Evolutionary conservation across 1,139 yeast genomes (phyloP).

Genomic region (Pichia sp.): DNA sequence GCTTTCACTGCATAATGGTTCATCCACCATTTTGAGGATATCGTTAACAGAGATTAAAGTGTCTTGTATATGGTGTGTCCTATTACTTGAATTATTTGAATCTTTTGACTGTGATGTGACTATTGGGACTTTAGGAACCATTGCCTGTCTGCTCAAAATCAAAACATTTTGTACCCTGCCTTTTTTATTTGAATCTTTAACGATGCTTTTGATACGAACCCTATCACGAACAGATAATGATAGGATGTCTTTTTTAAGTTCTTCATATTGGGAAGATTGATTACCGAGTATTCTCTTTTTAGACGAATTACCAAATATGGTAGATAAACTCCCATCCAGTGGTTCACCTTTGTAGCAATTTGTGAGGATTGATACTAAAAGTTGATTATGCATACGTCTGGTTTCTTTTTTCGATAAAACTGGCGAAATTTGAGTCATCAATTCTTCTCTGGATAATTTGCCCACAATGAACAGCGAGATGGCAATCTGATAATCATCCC

Average conservation of each 20-base stretch:
- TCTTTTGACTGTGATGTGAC: conserved; percentile 29
- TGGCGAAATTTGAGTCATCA: conserved; percentile 47
- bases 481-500: conserved; percentile 84
- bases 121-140: conserved; percentile 84
- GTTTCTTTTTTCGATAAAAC: conserved; percentile 43
- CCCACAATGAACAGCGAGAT: conserved; percentile 73
- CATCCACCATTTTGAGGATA: conserved; percentile 79
- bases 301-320: conserved; percentile 40
- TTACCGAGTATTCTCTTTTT: conserved; percentile 32
- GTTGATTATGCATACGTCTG: conserved; percentile 65
- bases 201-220: conserved; percentile 72
- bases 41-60: conserved; percentile 89
- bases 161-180: conserved; percentile 71
- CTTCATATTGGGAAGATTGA: conserved; percentile 62
- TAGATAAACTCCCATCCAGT: conserved; percentile 38
- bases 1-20: conserved; percentile 72
- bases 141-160: conserved; percentile 73
- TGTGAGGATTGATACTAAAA: conserved; percentile 72
- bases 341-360: conserved; percentile 70
- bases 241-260: conserved; percentile 78
- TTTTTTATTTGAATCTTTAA: conserved; percentile 72
- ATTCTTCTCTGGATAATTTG: conserved; percentile 67
- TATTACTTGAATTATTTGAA: not conserved
- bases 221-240: conserved; percentile 81
- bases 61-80: conserved; percentile 27